Evolutionary conservation across 108 stramenopile species (phyloP), one percentile per base, ranked within the genome.

Genomic region (Cyclotella distinguenda): DNA sequence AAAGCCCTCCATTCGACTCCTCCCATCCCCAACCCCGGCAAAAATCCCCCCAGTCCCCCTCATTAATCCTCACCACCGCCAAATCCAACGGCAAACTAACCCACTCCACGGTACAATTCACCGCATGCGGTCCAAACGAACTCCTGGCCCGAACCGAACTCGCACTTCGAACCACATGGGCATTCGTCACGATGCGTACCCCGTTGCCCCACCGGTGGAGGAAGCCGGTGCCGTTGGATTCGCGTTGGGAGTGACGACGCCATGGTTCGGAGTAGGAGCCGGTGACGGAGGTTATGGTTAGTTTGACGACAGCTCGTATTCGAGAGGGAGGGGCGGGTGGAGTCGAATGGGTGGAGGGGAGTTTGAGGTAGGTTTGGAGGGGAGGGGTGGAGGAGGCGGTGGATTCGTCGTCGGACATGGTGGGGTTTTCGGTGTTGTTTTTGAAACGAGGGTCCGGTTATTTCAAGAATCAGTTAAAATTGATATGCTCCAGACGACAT

Each of bases 101-200:
- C 74, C 75, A 81, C 40, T 81, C 80, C 32, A 81, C 75, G 12
- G 18, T 15, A 30, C 73, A 82, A 31, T 46, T 66, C 0, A 79
- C 75, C 4, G 73, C 63, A 55, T 73, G 72, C 7, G 77, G 76
- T 3, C 60, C 60, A 16, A 72, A 81, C 8, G 64, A 60, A 9
- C 61, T 42, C 10, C 78, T 47, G 6, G 80, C 84, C 47, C 86
- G 82, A 6, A 86, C 73, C 33, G 79, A 60, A 32, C 64, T 54
- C 21, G 80, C 77, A 55, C 81, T 73, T 50, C 82, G 79, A 8
- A 89, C 83, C 0, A 81, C 77, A 60, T 86, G 87, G 16, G 87
- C 87, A 64, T 86, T 89, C 39, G 87, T 89, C 25, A 86, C 47
- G 16, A 89, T 84, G 12, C 84, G 75, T 2, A 75, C 47, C 0